Conservation (phyloP, 2,329 filamentous ascomycete species). For the Lachnellula subtilissima region DNA sequence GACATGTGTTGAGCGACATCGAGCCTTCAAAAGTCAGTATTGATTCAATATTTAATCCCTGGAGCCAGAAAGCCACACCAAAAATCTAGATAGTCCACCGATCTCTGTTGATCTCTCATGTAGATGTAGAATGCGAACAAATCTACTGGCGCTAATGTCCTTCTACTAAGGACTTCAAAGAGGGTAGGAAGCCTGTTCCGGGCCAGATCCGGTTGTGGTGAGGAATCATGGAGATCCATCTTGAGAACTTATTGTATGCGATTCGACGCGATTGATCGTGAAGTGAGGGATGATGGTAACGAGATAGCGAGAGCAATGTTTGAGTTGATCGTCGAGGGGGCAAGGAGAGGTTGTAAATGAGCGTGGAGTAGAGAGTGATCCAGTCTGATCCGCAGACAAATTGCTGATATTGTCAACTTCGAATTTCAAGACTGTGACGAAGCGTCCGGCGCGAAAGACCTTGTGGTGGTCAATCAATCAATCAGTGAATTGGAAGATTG, state of each 20-base stretch:
- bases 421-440: background rate
- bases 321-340: background rate
- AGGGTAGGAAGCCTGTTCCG: constrained; percentile 89
- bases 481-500: background rate
- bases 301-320: background rate
- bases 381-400: background rate
- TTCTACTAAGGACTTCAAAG: constrained; percentile 90
- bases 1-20: constrained; percentile 99
- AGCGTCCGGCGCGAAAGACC: constrained; percentile 10
- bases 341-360: constrained; percentile 7
- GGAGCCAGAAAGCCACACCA: constrained; percentile 57
- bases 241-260: constrained; percentile 4
- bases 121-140: constrained; percentile 99
- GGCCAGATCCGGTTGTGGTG: constrained; percentile 53
- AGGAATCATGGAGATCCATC: constrained; percentile 39
- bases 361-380: background rate
- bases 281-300: background rate
- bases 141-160: constrained; percentile 92
- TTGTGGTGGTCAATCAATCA: background rate
- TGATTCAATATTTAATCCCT: background rate
- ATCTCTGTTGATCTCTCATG: constrained; percentile 97
- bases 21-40: constrained; percentile 57
- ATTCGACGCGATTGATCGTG: background rate
- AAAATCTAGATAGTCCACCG: constrained; percentile 96
- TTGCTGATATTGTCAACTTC: background rate